Percentiles rank a stretch among this genome's conserved stretches.
These are phyloP conservation scores for Antitrichia curtipendula DNA, from an alignment of 225 moss, liverwort and hornwort genomes.

Conservation along the genomic window DNA sequence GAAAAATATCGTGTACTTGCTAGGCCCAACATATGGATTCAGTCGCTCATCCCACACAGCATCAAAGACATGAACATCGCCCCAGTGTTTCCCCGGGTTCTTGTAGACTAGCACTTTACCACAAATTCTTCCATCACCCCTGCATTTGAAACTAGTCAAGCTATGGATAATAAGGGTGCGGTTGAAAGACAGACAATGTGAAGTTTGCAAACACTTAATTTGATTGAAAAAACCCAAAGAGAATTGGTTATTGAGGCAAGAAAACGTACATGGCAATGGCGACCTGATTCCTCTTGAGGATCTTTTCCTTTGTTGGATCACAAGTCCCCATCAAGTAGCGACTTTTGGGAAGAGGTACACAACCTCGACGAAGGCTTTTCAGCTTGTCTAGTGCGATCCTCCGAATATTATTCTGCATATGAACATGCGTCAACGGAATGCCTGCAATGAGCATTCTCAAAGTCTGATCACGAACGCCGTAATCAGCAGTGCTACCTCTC, in stretches of 20 bases:
- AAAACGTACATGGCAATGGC: conserved; percentile 35
- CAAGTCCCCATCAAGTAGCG: conserved; percentile 58
- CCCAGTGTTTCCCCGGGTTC: neutral
- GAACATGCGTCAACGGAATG: conserved; percentile 31
- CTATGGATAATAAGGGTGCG: neutral
- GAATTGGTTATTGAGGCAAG: neutral
- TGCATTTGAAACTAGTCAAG: conserved; percentile 6
- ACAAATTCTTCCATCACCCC: conserved; percentile 14
- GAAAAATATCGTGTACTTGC: neutral
- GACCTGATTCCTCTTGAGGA: conserved; percentile 44
- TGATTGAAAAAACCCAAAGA: neutral
- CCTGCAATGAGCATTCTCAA: conserved; percentile 29
- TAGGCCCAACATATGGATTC: neutral
- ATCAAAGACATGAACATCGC: neutral
- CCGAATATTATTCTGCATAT: conserved; percentile 22
- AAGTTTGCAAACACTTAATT: neutral
- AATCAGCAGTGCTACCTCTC: neutral
- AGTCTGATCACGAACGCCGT: conserved; percentile 5
- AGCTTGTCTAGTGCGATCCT: conserved; percentile 3
- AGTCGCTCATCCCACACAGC: neutral
- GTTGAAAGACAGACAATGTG: neutral
- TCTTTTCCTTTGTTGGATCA: conserved; percentile 35
- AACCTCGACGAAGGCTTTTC: conserved; percentile 24
- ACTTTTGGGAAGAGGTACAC: conserved; percentile 14
- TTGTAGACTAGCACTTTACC: neutral